Percentiles rank a stretch among this genome's conserved stretches.
phyloP scores from a whole-genome alignment of 2,329 filamentous ascomycete species.

The Pyrenophora seminiperda region DNA sequence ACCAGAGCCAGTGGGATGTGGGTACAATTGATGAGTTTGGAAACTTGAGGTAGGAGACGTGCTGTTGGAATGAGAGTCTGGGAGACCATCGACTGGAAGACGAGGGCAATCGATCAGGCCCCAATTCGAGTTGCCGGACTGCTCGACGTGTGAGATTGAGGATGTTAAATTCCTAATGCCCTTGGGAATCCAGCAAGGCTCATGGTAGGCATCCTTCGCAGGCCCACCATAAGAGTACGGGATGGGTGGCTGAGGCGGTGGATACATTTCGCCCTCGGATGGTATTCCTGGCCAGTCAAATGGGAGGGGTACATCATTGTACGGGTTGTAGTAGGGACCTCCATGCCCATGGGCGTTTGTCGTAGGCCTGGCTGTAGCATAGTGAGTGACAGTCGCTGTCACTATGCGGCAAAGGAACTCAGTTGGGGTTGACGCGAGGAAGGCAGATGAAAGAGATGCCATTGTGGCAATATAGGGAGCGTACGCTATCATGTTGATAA shows the following conservation, averaged over 20 bases:
- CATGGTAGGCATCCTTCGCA: slow-evolving; percentile 25
- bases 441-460: slow-evolving; percentile 29
- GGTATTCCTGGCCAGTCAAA: slow-evolving; percentile 36
- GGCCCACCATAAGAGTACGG: slow-evolving; percentile 34
- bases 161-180: slow-evolving; percentile 24
- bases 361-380: slow-evolving; percentile 25
- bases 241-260: slow-evolving; percentile 25
- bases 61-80: slow-evolving; percentile 12
- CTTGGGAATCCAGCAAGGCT: slow-evolving; percentile 37
- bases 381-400: slow-evolving; percentile 22
- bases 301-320: slow-evolving; percentile 34
- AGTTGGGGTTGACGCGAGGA: slow-evolving; percentile 14
- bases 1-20: slow-evolving; percentile 17
- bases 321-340: slow-evolving; percentile 39
- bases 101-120: slow-evolving; percentile 35
- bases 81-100: slow-evolving; percentile 29
- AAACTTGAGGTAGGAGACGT: slow-evolving; percentile 4
- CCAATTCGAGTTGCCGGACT: slow-evolving; percentile 40
- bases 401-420: slow-evolving; percentile 18
- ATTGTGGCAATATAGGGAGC: slow-evolving; percentile 33
- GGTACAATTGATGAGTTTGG: neutral
- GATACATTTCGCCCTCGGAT: slow-evolving; percentile 21
- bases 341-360: slow-evolving; percentile 33
- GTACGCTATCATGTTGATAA: slow-evolving; percentile 34
- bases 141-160: slow-evolving; percentile 27